phyloP scores from a whole-genome alignment of 208 protist species.

The Acanthamoeba healyi region DNA sequence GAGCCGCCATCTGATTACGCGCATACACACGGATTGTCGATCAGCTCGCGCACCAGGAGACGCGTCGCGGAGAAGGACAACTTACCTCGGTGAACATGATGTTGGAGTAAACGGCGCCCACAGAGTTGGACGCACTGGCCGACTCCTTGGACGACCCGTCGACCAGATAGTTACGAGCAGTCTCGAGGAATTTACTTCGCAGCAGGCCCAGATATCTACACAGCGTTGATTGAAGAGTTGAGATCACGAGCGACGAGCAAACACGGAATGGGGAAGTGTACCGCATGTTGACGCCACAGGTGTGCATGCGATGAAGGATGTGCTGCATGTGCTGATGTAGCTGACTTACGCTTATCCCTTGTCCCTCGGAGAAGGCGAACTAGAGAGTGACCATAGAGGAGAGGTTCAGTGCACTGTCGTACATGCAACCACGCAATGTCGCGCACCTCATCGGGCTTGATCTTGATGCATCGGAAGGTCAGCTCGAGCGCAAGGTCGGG shows the following conservation, averaged over 20 bases:
- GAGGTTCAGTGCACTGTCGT: no score
- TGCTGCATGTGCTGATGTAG: not conserved
- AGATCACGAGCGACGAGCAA: not conserved
- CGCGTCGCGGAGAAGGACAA: not conserved
- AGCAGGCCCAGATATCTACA: conserved; percentile 7
- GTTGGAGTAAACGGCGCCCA: conserved; percentile 1
- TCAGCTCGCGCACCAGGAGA: not conserved
- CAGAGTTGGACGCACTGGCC: not conserved
- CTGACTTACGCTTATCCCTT: not conserved
- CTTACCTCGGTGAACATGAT: conserved; percentile 74
- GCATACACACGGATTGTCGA: no score
- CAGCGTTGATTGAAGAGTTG: no score
- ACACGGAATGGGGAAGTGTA: not conserved
- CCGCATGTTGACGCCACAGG: conserved; percentile 73
- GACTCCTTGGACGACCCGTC: not conserved
- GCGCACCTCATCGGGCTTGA: not conserved
- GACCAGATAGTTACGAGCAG: not conserved
- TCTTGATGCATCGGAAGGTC: not conserved
- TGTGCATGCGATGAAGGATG: conserved; percentile 68
- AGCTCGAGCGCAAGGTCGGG: conserved; percentile 4
- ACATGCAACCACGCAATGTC: no score
- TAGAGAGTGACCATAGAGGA: no score
- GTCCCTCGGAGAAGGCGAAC: not conserved
- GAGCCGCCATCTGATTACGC: conserved; percentile 38
- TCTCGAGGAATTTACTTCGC: conserved; percentile 1